Evolutionary conservation across 805 yeast genomes (phyloP), one percentile per base, ranked within the genome.

Genomic region (Candida lessepsii): DNA sequence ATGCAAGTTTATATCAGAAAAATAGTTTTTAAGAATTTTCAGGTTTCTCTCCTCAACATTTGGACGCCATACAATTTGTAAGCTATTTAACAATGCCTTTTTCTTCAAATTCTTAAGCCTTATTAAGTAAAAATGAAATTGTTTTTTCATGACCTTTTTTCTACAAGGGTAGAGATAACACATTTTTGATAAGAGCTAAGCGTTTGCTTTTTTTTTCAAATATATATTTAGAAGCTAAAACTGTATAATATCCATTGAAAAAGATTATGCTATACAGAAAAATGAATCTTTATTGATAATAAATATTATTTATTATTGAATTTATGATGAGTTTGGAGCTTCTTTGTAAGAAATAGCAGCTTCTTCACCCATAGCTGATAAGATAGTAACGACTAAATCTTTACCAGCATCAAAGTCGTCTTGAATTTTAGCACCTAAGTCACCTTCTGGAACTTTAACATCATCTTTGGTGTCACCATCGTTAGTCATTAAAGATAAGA

Each of bases 401-500:
- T 91, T 93, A 74, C 97, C 98, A 51, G 88, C 97, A 63, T 93
- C 97, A 72, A 88, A 93, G 59, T 89, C 96, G 52, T 85, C 61
- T 78, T 86, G 93, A 70, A 93, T 67, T 73, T 81, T 79, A 62
- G 86, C 93, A 76, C 99, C 99, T 61, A 93, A 75, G 69, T 93
- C 98, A 66, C 96, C 96, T 53, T 93, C 98, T 77, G 99, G 98
- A 54, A 86, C 80, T 79, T 85, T 86, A 73, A 93, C 98, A 68
- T 93, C 99, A 71, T 91, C 99, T 86, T 93, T 93, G 81, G 96
- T 87, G 71, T 86, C 93, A 80, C 99, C 99, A 57, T 93, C 98
- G 63, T 72, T 65, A 81, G 89, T 86, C 97, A 93, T 90, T 73
- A 93, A 83, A 66, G 86, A 85, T 69, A 93, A 83, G 95, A 72